phyloP scores from a whole-genome alignment of 345 rosid species.

The Acer negundo region DNA sequence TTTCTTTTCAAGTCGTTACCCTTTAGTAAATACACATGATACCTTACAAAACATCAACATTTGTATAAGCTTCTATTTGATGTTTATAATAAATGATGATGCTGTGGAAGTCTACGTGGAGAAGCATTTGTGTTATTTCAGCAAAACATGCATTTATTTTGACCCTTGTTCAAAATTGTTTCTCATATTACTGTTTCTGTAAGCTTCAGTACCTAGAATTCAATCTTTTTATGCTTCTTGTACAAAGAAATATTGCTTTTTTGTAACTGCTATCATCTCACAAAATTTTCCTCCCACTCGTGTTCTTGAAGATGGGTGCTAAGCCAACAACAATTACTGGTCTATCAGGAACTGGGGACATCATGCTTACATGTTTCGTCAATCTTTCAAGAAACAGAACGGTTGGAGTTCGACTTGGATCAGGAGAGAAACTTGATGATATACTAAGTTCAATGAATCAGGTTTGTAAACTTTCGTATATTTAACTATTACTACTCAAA shows the following conservation, averaged over 20 bases:
- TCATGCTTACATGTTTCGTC: slow-evolving; percentile 93
- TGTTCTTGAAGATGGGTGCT: slow-evolving; percentile 78
- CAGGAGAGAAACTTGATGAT: slow-evolving; percentile 87
- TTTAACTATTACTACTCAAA: slow-evolving; percentile 6
- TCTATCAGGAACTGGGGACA: slow-evolving; percentile 94
- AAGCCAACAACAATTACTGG: slow-evolving; percentile 89
- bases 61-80: background rate
- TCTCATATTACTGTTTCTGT: background rate
- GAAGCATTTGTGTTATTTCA: background rate
- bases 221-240: background rate
- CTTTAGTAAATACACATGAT: background rate
- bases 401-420: slow-evolving; percentile 91
- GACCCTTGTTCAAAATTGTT: background rate
- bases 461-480: slow-evolving; percentile 40
- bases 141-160: background rate
- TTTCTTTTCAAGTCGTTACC: background rate
- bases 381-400: slow-evolving; percentile 90
- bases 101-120: background rate
- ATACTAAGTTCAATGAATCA: slow-evolving; percentile 84
- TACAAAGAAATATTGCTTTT: background rate
- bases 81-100: background rate
- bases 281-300: slow-evolving; percentile 2
- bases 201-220: background rate
- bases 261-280: background rate
- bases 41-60: background rate